Evolutionary conservation across 108 stramenopile genomes (phyloP), one percentile per base, ranked within the genome.

Genomic region (Bacterosira constricta): DNA sequence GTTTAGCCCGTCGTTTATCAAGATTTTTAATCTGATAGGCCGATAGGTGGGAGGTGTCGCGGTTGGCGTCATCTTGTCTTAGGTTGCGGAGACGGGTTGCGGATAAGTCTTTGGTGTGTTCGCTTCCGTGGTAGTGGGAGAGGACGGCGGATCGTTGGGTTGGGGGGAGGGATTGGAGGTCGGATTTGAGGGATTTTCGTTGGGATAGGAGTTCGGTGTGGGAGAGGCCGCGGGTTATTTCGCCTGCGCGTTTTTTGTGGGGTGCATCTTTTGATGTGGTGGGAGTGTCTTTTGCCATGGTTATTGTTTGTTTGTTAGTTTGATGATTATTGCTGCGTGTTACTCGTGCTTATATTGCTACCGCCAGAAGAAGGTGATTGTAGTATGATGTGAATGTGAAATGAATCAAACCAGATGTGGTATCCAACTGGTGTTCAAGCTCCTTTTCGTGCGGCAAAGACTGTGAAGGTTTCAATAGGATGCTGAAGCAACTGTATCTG

Each of bases 41-140:
- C 18, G 44, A 59, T 34, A 52, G 10, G 8, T 61, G 57, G 35
- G 41, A 30, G 35, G 47, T 63, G 59, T 62, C 39, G 2, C 25
- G 29, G 30, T 70, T 29, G 18, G n/a, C 34, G 12, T 80, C 79
- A 54, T 75, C 68, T 20, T 69, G 69, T 7, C 42, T 18, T 31
- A 75, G 20, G 26, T 73, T 51, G n/a, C 27, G 41, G 12, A 80
- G 21, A 12, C 73, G 72, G 4, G 55, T 31, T 35, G 31, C 42
- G 66, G 60, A 62, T 11, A 58, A 21, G 58, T 70, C 63, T 6
- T 13, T 55, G 8, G 64, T 36, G 29, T 32, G 44, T 15, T 50
- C 26, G n/a, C 46, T 36, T 55, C 72, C 72, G 49, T 79, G 71
- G 36, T 46, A 61, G 29, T 73, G 79, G 10, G 42, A 25, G n/a